Conservation (phyloP, 345 rosid species). For the Gossypium australe region DNA sequence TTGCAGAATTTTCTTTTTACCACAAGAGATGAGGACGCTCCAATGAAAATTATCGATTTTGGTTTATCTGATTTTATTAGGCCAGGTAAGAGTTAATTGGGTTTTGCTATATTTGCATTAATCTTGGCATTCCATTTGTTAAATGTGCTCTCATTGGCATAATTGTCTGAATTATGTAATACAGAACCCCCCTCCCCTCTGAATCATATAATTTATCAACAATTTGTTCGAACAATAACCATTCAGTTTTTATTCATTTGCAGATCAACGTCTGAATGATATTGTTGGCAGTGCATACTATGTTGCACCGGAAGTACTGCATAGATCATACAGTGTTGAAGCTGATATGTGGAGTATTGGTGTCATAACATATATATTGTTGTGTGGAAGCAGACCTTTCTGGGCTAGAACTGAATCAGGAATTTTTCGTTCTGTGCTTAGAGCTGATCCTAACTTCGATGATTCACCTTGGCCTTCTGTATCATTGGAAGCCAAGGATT, state of each 20-base stretch:
- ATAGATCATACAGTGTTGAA: slow-evolving; percentile 86
- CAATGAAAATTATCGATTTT: slow-evolving; percentile 90
- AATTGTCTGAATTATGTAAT: neutral
- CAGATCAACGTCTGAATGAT: slow-evolving; percentile 94
- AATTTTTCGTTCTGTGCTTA: slow-evolving; percentile 88
- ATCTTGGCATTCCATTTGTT: neutral
- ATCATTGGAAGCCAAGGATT: slow-evolving; percentile 81
- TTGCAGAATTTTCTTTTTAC: slow-evolving; percentile 88
- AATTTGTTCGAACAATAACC: slow-evolving; percentile 15
- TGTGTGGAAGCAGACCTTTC: slow-evolving; percentile 97
- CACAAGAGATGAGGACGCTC: slow-evolving; percentile 66
- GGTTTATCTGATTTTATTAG: slow-evolving; percentile 79
- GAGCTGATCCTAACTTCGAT: slow-evolving; percentile 84
- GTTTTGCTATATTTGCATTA: neutral
- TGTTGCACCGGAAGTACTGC: slow-evolving; percentile 98
- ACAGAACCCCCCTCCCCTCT: neutral
- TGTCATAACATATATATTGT: slow-evolving; percentile 80
- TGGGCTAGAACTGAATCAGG: slow-evolving; percentile 97
- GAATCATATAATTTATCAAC: neutral
- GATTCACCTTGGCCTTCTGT: slow-evolving; percentile 92
- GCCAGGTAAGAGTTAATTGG: slow-evolving; percentile 51
- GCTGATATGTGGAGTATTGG: slow-evolving; percentile 99
- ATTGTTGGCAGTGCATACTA: slow-evolving; percentile 99
- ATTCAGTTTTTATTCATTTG: slow-evolving; percentile 17
- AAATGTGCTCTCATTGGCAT: neutral